Evolutionary conservation across 441 rosid genomes (phyloP).

Genomic region (Hura crepitans): DNA sequence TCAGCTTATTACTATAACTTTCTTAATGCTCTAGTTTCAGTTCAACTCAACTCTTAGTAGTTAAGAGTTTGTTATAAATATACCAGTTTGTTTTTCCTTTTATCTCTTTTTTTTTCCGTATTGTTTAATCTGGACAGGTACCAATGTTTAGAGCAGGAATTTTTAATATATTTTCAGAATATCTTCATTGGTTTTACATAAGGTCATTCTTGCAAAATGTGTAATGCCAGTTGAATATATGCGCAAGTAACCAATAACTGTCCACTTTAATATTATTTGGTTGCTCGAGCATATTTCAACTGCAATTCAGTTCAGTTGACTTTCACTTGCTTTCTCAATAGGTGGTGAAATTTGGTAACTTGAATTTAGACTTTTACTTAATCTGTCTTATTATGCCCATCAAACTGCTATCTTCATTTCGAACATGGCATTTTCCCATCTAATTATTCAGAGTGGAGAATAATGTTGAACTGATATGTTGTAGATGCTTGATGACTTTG

Average conservation of each 20-base stretch:
- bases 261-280: conserved; percentile 2
- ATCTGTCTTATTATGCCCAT: neutral
- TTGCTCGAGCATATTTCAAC: neutral
- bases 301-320: neutral
- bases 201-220: neutral
- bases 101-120: neutral
- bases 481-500: conserved; percentile 97
- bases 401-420: conserved; percentile 3
- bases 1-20: neutral
- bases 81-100: neutral
- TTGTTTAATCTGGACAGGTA: neutral
- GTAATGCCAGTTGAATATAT: neutral
- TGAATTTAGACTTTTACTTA: neutral
- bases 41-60: neutral
- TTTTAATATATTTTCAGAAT: neutral
- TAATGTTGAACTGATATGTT: conserved; percentile 24
- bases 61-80: neutral
- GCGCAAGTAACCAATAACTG: too few relatives aligned
- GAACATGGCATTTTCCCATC: conserved; percentile 1
- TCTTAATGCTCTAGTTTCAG: neutral
- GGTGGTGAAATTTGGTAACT: neutral
- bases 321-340: neutral
- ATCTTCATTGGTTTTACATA: neutral
- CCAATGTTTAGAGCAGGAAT: neutral
- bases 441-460: conserved; percentile 4